phyloP scores from a whole-genome alignment of 2,329 filamentous ascomycete species.

The Cryphonectria carpinicola region DNA sequence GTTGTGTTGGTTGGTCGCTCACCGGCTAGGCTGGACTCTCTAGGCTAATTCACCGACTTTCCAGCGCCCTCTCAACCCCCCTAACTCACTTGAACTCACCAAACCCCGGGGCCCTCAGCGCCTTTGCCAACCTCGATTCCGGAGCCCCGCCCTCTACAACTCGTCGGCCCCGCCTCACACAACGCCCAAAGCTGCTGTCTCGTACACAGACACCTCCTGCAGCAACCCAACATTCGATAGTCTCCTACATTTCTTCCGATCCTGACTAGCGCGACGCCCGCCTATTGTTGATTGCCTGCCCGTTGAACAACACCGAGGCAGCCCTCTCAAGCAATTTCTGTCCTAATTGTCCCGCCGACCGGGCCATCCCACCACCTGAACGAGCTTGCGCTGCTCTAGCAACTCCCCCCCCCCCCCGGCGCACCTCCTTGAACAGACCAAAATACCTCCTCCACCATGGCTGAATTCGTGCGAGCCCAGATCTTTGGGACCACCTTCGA shows the following conservation, averaged over 20 bases:
- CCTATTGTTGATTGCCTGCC: not conserved
- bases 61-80: not conserved
- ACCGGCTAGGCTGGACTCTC: not conserved
- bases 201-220: not conserved
- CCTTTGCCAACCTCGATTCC: not conserved
- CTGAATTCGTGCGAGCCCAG: constrained; percentile 98
- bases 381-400: not conserved
- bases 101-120: not conserved
- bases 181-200: not conserved
- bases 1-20: not conserved
- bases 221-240: constrained; percentile 5
- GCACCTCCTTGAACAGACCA: not conserved
- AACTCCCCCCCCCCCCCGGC: not conserved
- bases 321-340: not conserved
- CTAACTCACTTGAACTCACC: not conserved
- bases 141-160: constrained; percentile 10
- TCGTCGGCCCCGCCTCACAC: constrained; percentile 9
- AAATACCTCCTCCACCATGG: constrained; percentile 66
- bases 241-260: not conserved
- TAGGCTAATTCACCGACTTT: constrained; percentile 18
- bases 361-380: constrained; percentile 10
- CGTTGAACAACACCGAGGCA: not conserved
- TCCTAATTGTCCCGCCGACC: constrained; percentile 18
- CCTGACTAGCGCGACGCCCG: constrained; percentile 5
- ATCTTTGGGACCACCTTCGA: constrained; percentile 99